These are phyloP conservation scores for Chlorella sp. DNA, from an alignment of 139 green algal species.

Conservation along the genomic window DNA sequence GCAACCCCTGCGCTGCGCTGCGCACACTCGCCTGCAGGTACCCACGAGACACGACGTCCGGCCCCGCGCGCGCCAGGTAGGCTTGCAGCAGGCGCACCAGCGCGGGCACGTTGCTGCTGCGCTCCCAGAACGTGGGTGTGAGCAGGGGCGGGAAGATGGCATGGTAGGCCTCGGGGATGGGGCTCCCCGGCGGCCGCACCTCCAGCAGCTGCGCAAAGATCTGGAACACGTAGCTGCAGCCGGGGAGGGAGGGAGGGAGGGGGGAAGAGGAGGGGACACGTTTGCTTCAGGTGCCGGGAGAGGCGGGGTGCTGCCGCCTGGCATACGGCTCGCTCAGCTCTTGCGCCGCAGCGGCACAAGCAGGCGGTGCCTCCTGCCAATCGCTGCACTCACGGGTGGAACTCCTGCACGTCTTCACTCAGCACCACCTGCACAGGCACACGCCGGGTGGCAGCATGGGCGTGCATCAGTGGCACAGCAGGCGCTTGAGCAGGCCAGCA, in stretches of 20 bases:
- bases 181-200: conserved; percentile 47
- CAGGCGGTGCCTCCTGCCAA: not conserved
- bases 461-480: conserved; percentile 96
- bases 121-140: conserved; percentile 90
- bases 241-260: not conserved
- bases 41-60: conserved; percentile 64
- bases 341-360: not conserved
- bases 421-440: conserved; percentile 65
- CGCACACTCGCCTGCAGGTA: conserved; percentile 59
- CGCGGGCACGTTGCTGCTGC: conserved; percentile 91
- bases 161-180: conserved; percentile 80
- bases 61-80: conserved; percentile 82
- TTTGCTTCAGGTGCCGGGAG: too few relatives aligned
- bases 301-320: not conserved
- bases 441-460: too few relatives aligned
- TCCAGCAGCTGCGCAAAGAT: conserved; percentile 94
- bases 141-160: conserved; percentile 90
- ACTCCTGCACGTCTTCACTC: conserved; percentile 84
- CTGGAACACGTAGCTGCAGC: conserved; percentile 84
- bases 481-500: conserved; percentile 98
- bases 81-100: conserved; percentile 92
- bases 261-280: conserved; percentile 34
- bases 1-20: too few relatives aligned
- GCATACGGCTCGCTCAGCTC: not conserved
- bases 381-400: conserved; percentile 61